phyloP scores from a whole-genome alignment of 805 yeast genomes.

The Saturnispora hagleri region DNA sequence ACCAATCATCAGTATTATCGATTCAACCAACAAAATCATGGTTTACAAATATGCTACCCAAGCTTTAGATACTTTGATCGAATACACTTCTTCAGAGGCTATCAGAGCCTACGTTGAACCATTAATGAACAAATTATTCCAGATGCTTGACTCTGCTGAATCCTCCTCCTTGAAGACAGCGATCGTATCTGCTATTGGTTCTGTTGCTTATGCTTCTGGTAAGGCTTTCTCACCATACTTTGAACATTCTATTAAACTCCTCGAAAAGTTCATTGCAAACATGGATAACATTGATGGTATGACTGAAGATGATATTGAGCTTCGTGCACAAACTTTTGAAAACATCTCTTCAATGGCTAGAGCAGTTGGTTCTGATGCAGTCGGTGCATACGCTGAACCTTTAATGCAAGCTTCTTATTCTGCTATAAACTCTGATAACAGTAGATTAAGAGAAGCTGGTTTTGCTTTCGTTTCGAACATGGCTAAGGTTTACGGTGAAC shows the following conservation, averaged over 20 bases:
- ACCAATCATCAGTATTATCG: constrained; percentile 77
- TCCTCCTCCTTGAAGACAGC: constrained; percentile 69
- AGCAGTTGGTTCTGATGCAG: constrained; percentile 90
- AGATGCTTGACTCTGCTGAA: constrained; percentile 68
- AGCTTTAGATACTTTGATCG: constrained; percentile 87
- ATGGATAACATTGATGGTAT: constrained; percentile 61
- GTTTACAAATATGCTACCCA: constrained; percentile 85
- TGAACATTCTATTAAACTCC: constrained; percentile 64
- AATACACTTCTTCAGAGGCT: constrained; percentile 82
- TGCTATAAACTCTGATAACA: constrained; percentile 66
- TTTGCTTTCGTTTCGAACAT: constrained; percentile 87
- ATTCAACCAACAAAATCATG: constrained; percentile 70
- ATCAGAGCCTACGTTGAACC: constrained; percentile 74
- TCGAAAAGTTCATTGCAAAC: constrained; percentile 74
- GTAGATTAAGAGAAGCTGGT: constrained; percentile 89
- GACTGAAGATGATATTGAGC: constrained; percentile 82
- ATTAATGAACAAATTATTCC: constrained; percentile 80
- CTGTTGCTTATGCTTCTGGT: constrained; percentile 94
- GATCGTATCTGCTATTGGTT: constrained; percentile 91
- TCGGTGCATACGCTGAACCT: constrained; percentile 78
- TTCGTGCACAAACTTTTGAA: constrained; percentile 88
- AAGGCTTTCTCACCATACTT: constrained; percentile 80
- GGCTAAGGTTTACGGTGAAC: constrained; percentile 91
- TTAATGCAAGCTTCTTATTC: constrained; percentile 80
- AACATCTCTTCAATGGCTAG: constrained; percentile 90